Evolutionary conservation across 1,139 yeast genomes (phyloP), one percentile per base, ranked within the genome.

Genomic region (Arxiozyma telluris): DNA sequence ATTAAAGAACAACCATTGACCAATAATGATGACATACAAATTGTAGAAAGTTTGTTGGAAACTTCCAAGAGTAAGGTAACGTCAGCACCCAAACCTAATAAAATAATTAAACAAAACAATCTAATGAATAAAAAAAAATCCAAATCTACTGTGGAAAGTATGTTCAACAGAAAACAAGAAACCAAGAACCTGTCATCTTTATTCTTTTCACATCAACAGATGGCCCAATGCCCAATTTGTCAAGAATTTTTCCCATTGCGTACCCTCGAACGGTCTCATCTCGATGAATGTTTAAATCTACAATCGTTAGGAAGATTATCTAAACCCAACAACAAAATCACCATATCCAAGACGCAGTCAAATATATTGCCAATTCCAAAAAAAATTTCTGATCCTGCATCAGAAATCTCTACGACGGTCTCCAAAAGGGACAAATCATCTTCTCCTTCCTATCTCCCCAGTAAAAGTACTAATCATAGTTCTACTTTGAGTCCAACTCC

Each of bases 191-290:
- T n/a, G 6, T 44, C 34, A 5, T 53, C 50, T 45, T 34, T 15
- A 12, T 15, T n/a, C 39, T 34, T 34, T 34, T 12, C 47, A 11
- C 50, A 50, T 30, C 57, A 57, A 27, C 58, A 59, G 41, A 46
- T 57, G 49, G 86, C 78, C 0, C 75, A 73, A 50, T 89, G 96
- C 64, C 96, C 96, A 0, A 74, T 89, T 1, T 89, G 96, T 67
- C 67, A 71, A 4, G 73, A 77, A 48, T 67, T 68, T 30, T 80
- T 84, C 79, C 77, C 86, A 1, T 74, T 84, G 0, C 74, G 72
- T 11, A 76, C 76, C 21, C 71, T 89, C 17, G 89, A 89, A 66
- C 65, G 80, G 0, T 69, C 76, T 0, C 96, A 89, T 65, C 76
- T 89, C n/a, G 93, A 84, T 63, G 73, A 74, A 44, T 89, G 96